Conservation (phyloP, 768 basidiomycete genomes). For the Boletellus emodensis region DNA sequence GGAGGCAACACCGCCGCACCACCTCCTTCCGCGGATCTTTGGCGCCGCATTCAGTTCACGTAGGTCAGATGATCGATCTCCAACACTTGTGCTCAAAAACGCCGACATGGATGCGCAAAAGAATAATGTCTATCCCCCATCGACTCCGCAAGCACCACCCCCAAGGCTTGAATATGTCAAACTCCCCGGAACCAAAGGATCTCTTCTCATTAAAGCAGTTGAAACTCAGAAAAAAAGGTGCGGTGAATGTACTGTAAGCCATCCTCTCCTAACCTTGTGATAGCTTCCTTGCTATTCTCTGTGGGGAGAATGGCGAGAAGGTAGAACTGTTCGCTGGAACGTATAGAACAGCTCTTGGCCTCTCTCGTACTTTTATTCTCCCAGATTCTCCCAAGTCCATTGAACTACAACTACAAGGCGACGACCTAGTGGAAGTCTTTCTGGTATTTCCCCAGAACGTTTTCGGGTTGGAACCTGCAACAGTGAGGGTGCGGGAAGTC, state of each 20-base stretch:
- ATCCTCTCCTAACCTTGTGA: background rate
- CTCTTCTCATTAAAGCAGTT: conserved; percentile 78
- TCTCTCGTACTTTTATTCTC: conserved; percentile 90
- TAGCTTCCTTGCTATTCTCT: conserved; percentile 89
- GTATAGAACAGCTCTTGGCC: conserved; percentile 79
- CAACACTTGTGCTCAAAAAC: conserved; percentile 33
- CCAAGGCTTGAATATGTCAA: conserved; percentile 91
- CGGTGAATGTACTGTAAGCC: background rate
- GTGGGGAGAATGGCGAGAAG: conserved; percentile 89
- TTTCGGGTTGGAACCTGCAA: conserved; percentile 89
- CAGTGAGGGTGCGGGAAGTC: conserved; percentile 91
- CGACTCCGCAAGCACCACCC: conserved; percentile 55
- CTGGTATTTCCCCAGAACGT: conserved; percentile 89
- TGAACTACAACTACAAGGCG: conserved; percentile 86
- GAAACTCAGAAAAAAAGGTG: conserved; percentile 89
- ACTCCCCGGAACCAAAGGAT: conserved; percentile 85
- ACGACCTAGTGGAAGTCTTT: conserved; percentile 90
- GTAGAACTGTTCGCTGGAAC: conserved; percentile 93
- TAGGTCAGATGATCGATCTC: conserved; percentile 53
- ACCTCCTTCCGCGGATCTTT: conserved; percentile 70
- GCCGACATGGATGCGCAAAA: conserved; percentile 40
- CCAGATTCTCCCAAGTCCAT: conserved; percentile 87
- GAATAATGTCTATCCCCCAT: conserved; percentile 29
- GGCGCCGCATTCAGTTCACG: conserved; percentile 58
- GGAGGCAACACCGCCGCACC: conserved; percentile 42